Base-by-base conservation (phyloP, 2,329 filamentous ascomycete species). In the Pyrenochaeta sp. region DNA sequence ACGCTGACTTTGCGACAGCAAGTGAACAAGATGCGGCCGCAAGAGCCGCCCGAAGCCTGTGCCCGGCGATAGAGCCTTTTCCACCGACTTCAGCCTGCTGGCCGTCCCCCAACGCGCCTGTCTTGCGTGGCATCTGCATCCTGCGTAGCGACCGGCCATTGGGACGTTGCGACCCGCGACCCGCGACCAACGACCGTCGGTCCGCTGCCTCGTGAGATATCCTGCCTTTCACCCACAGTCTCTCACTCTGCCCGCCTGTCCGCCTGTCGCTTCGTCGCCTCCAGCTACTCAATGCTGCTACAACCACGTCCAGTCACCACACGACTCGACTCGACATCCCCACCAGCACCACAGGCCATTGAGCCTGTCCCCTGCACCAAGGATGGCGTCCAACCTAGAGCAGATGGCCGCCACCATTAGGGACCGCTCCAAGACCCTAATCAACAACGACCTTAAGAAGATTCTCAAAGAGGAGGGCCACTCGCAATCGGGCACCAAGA, bases 401-500 rank as follows among this genome's bases (percentile, higher is more conserved):
- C 68, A 70, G 50, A 66, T 71, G 56, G 65, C 65, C 14, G 48
- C 44, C n/a, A 37, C 48, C 23, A 66, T 79, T 15, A 68, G 71
- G 35, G 71, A 72, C 37, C 70, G 76, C 52, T 72, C 81, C 35
- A 83, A 82, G 63, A 78, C 73, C 7, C 71, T 86, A 38, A 75
- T 84, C 41, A 85, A 84, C 63, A 76, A 75, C 47, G 85, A 92
- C 60, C 81, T 96, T 35, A 89, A 90, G 60, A 80, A 80, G 38
- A 86, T 97, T 55, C 88, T 93, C 65, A 81, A 84, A 52, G 77
- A 82, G 48, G 89, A 96, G 74, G 82, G 85, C 32, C 31, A 45
- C 17, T 77, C 96, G 23, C 81, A 83, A 55, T 89, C 87, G 19
- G 94, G 94, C 14, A 87, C 94, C 62, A 99, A 99, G 77, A 83